Evolutionary conservation across 2,329 filamentous ascomycete genomes (phyloP).

Genomic region (Stromatinia cepivora): DNA sequence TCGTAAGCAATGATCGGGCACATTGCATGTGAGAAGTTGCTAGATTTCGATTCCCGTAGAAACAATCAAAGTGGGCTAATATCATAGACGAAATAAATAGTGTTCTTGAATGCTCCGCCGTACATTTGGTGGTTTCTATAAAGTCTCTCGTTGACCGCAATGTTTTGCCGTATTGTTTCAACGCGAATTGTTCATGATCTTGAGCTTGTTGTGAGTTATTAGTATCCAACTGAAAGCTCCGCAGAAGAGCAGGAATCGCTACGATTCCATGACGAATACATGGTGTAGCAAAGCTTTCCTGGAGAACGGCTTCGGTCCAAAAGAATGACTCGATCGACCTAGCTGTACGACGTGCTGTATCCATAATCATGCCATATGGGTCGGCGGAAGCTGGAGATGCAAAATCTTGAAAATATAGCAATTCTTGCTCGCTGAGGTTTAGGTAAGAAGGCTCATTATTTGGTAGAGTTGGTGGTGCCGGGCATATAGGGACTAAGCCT

Average conservation of each 20-base stretch:
- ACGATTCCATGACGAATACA: slow-evolving; percentile 37
- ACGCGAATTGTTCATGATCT: slow-evolving; percentile 32
- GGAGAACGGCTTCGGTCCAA: slow-evolving; percentile 32
- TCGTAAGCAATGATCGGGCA: slow-evolving; percentile 34
- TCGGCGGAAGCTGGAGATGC: slow-evolving; percentile 28
- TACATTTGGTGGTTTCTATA: slow-evolving; percentile 22
- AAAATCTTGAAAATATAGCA: slow-evolving; percentile 34
- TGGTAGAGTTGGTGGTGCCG: slow-evolving; percentile 26
- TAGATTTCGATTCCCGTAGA: slow-evolving; percentile 49
- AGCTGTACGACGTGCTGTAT: slow-evolving; percentile 10
- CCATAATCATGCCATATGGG: slow-evolving; percentile 20
- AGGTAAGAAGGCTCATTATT: slow-evolving; percentile 22
- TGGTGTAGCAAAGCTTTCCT: slow-evolving; percentile 27
- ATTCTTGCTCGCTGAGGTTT: slow-evolving; percentile 29
- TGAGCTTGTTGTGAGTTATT: slow-evolving; percentile 20
- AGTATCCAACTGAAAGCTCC: slow-evolving; percentile 25
- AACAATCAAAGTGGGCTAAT: slow-evolving; percentile 35
- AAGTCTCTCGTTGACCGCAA: slow-evolving; percentile 32
- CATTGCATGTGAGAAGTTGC: slow-evolving; percentile 56
- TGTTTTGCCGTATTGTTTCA: slow-evolving; percentile 36
- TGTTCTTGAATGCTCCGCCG: slow-evolving; percentile 19
- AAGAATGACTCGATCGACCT: slow-evolving; percentile 52
- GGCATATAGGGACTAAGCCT: slow-evolving; percentile 25
- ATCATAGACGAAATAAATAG: slow-evolving; percentile 33
- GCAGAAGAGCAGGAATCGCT: slow-evolving; percentile 33